Percentiles rank a stretch among this genome's conserved stretches.
Conservation (phyloP, 1,139 yeast species). For the Yamadazyma kanchanaburiensis region DNA sequence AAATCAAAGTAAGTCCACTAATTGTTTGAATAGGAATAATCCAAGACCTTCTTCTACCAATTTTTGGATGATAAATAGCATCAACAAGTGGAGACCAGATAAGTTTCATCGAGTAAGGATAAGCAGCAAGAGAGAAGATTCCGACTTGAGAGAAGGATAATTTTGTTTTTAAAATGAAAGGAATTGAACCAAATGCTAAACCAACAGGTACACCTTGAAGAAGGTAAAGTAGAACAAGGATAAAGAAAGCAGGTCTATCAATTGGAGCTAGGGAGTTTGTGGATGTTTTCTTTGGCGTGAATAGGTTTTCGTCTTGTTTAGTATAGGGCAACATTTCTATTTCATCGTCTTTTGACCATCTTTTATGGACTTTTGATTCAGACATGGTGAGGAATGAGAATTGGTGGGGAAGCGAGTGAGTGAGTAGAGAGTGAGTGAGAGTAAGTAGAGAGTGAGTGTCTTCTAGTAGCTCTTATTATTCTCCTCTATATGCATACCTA, state of each 20-base stretch:
- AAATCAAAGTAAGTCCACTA: conserved; percentile 65
- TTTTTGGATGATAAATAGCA: conserved; percentile 61
- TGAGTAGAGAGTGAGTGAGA: no score
- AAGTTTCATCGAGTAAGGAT: conserved; percentile 88
- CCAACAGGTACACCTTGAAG: conserved; percentile 97
- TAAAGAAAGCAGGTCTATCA: conserved; percentile 69
- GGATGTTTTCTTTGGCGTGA: conserved; percentile 10
- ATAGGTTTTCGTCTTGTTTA: conserved; percentile 20
- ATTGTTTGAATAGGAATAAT: conserved; percentile 85
- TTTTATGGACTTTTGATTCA: conserved; percentile 12
- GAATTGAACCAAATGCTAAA: conserved; percentile 92
- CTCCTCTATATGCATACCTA: no score
- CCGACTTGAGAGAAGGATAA: conserved; percentile 91
- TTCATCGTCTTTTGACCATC: conserved; percentile 9
- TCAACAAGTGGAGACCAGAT: conserved; percentile 97
- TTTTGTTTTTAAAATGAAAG: conserved; percentile 79
- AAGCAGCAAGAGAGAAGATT: conserved; percentile 83
- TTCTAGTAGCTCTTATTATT: no score
- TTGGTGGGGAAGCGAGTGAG: no score
- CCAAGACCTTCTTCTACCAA: conserved; percentile 93
- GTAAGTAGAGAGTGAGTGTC: no score
- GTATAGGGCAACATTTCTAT: conserved; percentile 30
- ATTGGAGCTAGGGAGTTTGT: conserved; percentile 24
- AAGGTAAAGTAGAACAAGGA: conserved; percentile 69
- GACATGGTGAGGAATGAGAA: no score